phyloP scores from a whole-genome alignment of 1,284 basidiomycete species.

The Abortiporus biennis region DNA sequence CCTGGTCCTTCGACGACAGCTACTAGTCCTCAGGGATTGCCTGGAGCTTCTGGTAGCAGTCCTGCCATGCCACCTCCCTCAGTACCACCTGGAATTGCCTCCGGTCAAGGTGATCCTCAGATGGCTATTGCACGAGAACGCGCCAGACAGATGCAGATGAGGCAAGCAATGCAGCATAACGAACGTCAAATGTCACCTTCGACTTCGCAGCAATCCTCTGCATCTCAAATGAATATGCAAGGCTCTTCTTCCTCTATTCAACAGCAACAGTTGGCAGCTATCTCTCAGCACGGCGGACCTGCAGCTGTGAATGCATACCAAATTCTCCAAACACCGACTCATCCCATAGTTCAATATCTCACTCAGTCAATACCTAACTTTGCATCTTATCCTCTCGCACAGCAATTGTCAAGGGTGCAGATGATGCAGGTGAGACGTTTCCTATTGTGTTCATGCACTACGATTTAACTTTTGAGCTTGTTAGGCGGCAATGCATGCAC shows the following conservation, averaged over 20 bases:
- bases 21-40: constrained; percentile 5
- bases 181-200: constrained; percentile 40
- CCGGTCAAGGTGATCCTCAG: neutral
- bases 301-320: constrained; percentile 38
- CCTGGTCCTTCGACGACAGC: constrained; percentile 6
- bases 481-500: constrained; percentile 14
- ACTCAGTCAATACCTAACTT: constrained; percentile 47
- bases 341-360: constrained; percentile 55
- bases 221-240: constrained; percentile 14
- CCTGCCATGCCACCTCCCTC: constrained; percentile 9
- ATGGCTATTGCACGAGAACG: neutral
- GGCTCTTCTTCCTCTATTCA: constrained; percentile 15
- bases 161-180: constrained; percentile 6
- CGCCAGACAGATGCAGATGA: neutral
- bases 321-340: constrained; percentile 47
- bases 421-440: constrained; percentile 39
- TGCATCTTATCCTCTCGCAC: constrained; percentile 37
- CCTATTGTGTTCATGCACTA: neutral
- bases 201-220: constrained; percentile 18
- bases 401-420: constrained; percentile 56
- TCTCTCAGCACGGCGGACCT: constrained; percentile 25
- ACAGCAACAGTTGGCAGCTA: constrained; percentile 15
- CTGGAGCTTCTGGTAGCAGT: constrained; percentile 1
- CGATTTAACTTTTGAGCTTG: neutral
- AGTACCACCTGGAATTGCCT: neutral